These are phyloP conservation scores for Phytophthora pluvialis DNA, from an alignment of 352 stramenopile genomes.

Conservation along the genomic window DNA sequence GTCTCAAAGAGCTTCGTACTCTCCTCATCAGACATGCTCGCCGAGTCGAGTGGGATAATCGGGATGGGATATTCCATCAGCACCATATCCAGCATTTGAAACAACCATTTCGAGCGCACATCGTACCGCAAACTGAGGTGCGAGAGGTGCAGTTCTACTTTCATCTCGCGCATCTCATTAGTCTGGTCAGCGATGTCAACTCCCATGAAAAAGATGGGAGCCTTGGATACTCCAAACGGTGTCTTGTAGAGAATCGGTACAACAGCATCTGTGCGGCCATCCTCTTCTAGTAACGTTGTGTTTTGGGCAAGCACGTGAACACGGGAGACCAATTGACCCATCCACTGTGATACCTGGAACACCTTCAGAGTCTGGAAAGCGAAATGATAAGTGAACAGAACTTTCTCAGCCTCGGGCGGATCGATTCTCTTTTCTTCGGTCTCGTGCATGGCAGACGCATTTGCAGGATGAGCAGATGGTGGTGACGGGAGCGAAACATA, in stretches of 20 bases:
- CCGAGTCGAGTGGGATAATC: slow-evolving; percentile 86
- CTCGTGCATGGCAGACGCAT: background rate
- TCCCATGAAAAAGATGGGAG: slow-evolving; percentile 80
- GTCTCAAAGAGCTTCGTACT: slow-evolving; percentile 50
- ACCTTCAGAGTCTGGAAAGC: slow-evolving; percentile 77
- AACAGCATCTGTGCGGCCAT: slow-evolving; percentile 44
- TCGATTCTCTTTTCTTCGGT: slow-evolving; percentile 5
- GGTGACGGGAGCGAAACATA: slow-evolving; percentile 32
- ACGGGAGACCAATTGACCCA: slow-evolving; percentile 80
- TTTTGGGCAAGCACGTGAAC: slow-evolving; percentile 78
- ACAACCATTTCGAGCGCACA: slow-evolving; percentile 81
- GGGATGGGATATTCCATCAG: slow-evolving; percentile 82
- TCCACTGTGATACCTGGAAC: slow-evolving; percentile 90
- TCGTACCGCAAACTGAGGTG: slow-evolving; percentile 86
- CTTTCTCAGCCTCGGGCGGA: slow-evolving; percentile 20
- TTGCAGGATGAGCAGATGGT: slow-evolving; percentile 12
- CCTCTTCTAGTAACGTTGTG: slow-evolving; percentile 78
- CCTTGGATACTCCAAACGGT: slow-evolving; percentile 74
- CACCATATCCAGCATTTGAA: slow-evolving; percentile 77
- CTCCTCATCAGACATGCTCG: slow-evolving; percentile 64
- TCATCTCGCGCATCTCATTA: slow-evolving; percentile 90
- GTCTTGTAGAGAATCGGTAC: slow-evolving; percentile 85
- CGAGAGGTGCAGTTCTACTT: slow-evolving; percentile 86
- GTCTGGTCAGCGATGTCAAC: slow-evolving; percentile 84
- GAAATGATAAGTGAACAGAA: slow-evolving; percentile 76